Evolutionary conservation across 805 yeast species (phyloP).

Genomic region (Kuraishia borneana): DNA sequence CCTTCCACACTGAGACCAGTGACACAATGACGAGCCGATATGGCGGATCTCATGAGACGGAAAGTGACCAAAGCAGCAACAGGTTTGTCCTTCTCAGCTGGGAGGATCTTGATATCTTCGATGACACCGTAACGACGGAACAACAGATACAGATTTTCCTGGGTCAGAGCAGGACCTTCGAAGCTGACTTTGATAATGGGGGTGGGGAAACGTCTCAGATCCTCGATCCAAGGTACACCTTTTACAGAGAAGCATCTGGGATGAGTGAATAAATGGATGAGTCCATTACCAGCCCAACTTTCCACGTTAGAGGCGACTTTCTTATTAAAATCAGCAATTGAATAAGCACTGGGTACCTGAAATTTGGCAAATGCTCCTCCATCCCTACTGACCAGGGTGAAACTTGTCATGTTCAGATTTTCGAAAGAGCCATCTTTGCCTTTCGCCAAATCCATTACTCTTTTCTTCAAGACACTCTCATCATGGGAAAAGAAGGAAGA

Average conservation of each 20-base stretch:
- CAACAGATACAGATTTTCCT: conserved; percentile 66
- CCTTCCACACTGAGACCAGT: conserved; percentile 63
- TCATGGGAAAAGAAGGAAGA: conserved; percentile 26
- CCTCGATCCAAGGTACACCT: conserved; percentile 96
- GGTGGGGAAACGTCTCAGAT: conserved; percentile 68
- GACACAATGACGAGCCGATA: conserved; percentile 82
- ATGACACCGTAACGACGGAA: conserved; percentile 85
- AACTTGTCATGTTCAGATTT: conserved; percentile 37
- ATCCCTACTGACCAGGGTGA: conserved; percentile 68
- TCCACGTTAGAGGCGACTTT: conserved; percentile 28
- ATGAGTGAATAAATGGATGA: conserved; percentile 29
- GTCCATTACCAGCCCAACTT: conserved; percentile 14
- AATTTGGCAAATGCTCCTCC: conserved; percentile 92
- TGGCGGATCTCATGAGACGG: conserved; percentile 51
- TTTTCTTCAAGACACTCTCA: conserved; percentile 19
- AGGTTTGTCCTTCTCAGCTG: conserved; percentile 31
- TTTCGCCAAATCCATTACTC: conserved; percentile 23
- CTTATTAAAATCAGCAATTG: conserved; percentile 36
- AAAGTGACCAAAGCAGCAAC: conserved; percentile 45
- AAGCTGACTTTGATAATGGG: conserved; percentile 51
- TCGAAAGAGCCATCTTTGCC: conserved; percentile 14
- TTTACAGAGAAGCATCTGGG: conserved; percentile 64
- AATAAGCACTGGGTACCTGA: conserved; percentile 39
- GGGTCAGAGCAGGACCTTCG: conserved; percentile 67
- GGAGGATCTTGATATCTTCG: conserved; percentile 53